Evolutionary conservation across 2,329 filamentous ascomycete species (phyloP), one percentile per base, ranked within the genome.

Genomic region (Leptographium lundbergii): DNA sequence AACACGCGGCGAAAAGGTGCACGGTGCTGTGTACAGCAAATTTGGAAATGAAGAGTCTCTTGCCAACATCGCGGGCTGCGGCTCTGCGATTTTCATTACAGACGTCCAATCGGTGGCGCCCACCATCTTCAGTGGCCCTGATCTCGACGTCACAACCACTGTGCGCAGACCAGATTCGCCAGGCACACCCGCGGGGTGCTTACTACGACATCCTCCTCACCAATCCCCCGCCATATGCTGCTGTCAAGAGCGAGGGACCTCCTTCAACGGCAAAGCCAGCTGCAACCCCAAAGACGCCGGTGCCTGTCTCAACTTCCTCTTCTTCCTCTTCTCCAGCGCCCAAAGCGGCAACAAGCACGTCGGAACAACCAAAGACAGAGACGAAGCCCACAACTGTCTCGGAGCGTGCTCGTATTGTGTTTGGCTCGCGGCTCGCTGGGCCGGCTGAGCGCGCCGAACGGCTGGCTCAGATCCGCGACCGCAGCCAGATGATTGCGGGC

Each of bases 361-460:
- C 25, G 17, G 50, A 54, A 48, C 59, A 54, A 54, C n/a, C 34
- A 56, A 34, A 3, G 53, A 36, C 11, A 27, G 54, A 27, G 17
- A 19, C 24, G 36, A 57, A 50, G 29, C 25, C 22, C 6, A 22
- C 51, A 32, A 45, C 77, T 56, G 76, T 74, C 19, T 69, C 83
- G 64, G 59, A 82, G 58, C 79, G 77, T 47, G 76, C 82, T 25
- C 75, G 83, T 52, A 82, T 95, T 66, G 80, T 96, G 36, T 96
- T 99, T 68, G 90, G 91, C 24, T 88, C 88, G 9, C 82, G 85
- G 10, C 79, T 94, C 17, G 84, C 86, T 27, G 88, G 87, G 0
- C 88, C 91, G 1, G 80, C 81, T 45, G 85, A 90, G 67, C 79
- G 87, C 48, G 79, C 80, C 62, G 81, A 83, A 61, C 79, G 82